Base-by-base conservation (phyloP, 768 basidiomycete species). In the Kwoniella europaea region DNA sequence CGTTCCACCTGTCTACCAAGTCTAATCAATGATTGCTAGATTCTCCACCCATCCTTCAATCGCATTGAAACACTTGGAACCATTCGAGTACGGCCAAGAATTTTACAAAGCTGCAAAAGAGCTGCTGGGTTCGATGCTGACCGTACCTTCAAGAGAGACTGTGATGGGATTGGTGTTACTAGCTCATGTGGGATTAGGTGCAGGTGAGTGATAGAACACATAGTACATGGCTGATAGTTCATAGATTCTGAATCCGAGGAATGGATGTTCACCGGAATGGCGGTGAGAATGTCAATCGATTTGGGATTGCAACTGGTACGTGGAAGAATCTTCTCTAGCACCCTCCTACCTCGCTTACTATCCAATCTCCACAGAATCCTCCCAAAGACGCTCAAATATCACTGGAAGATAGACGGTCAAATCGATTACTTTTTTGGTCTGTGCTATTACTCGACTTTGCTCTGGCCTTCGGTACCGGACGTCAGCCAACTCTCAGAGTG, bases 221-320 rank as follows among this genome's bases (percentile, higher is more conserved):
- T n/a, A 35, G 5, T n/a, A 18, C 12, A 2, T 6, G 63, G 44
- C 27, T 50, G 41, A 46, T 65, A 57, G 53, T 59, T 27, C 27
- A 27, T 35, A 71, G 77, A 80, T 52, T 78, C 71, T 42, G 76
- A 80, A 50, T 69, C 73, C 1, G 73, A 73, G 20, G 56, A 72
- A n/a, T 78, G 76, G 76, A 76, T 72, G 52, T 65, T 73, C 58
- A 69, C 65, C 2, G 75, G 76, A 13, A 66, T 76, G 55, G 76
- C 76, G 3, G 65, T 78, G 4, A 57, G 76, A 59, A 78, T 80
- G 76, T 59, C 75, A 10, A 65, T 75, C 3, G 79, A 80, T 42
- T 68, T 78, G 16, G 79, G 73, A 4, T 55, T 78, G 4, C 79
- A 80, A 55, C 69, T 77, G 27, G 78, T 79, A 61, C 13, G 71